Percentiles rank a stretch among this genome's conserved stretches.
Conservation (phyloP, 768 basidiomycete species). For the Cyclocybe cylindracea region DNA sequence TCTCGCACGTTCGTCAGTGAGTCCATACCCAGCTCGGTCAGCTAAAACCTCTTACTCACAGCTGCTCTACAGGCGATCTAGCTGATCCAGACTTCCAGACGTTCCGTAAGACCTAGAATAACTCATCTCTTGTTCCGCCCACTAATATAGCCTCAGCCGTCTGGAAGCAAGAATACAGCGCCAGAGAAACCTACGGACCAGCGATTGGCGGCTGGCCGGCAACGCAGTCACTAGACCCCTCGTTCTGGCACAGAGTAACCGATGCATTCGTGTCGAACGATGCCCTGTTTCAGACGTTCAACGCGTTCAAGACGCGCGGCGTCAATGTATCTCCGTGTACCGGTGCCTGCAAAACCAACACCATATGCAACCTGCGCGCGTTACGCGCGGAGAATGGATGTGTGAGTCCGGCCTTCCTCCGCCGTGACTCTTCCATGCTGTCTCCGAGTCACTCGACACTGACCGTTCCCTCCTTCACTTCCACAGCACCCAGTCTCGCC, state of each 20-base stretch:
- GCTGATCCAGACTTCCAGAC: too few species aligned
- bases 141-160: too few species aligned
- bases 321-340: slow-evolving; percentile 16
- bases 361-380: slow-evolving; percentile 24
- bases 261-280: slow-evolving; percentile 52
- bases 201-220: slow-evolving; percentile 39
- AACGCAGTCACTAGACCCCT: slow-evolving; percentile 41
- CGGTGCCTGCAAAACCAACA: slow-evolving; percentile 21
- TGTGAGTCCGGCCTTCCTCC: slow-evolving; percentile 13
- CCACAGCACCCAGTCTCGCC: slow-evolving; percentile 16
- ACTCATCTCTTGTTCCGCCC: too few species aligned
- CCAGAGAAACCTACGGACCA: slow-evolving; percentile 50
- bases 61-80: too few species aligned
- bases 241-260: slow-evolving; percentile 65
- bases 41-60: too few species aligned
- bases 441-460: background rate
- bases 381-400: slow-evolving; percentile 25
- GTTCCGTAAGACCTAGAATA: too few species aligned
- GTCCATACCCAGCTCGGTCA: slow-evolving; percentile 28
- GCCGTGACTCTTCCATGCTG: background rate
- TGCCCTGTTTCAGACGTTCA: slow-evolving; percentile 45
- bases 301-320: slow-evolving; percentile 27
- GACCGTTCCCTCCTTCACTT: slow-evolving; percentile 10
- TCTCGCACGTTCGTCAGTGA: slow-evolving; percentile 47
- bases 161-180: slow-evolving; percentile 61